Evolutionary conservation across 148 eudicot genomes (phyloP), one percentile per base, ranked within the genome.

Genomic region (Silene conica): DNA sequence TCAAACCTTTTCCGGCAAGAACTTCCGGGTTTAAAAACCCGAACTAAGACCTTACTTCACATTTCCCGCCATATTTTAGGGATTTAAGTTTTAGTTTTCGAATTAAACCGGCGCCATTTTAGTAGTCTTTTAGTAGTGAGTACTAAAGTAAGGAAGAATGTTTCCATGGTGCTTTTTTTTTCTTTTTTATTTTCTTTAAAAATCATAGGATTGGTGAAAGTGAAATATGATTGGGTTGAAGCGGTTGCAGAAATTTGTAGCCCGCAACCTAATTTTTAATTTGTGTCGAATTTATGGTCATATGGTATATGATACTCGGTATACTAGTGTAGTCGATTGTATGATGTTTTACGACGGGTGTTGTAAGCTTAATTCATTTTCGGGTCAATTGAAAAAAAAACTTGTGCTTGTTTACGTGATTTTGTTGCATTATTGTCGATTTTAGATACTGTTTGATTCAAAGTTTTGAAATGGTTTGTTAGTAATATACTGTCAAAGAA

Each of bases 1-100:
- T 45, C 97, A 92, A 76, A 92, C 97, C 28, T 92, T 92, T 64
- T 18, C 83, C 21, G 97, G 97, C 59, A 92, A 92, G 79, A 92
- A 92, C 70, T 92, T 92, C 82, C 74, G 95, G 68, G 90, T 89
- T 46, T 92, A 15, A n/a, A 18, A 31, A 3, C 9, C 43, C 43
- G 43, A 31, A 41, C n/a, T 26, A n/a, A n/a, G n/a, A 60, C 25
- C 15, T 3, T 12, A 54, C 56, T 63, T 79, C 56, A 31, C 65
- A 74, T 76, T 72, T 74, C 82, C 83, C 82, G 75, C 82, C 75
- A 43, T 61, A 52, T 15, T 71, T 73, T 59, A 15, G 15, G 10
- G 55, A 34, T 31, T 78, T 12, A 21, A 45, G 62, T 72, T 70
- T 79, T 25, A 67, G 70, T n/a, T 23, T 61, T 62, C 15, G 55